Conservation (phyloP, 805 yeast genomes). For the Candida rishiriensis region DNA sequence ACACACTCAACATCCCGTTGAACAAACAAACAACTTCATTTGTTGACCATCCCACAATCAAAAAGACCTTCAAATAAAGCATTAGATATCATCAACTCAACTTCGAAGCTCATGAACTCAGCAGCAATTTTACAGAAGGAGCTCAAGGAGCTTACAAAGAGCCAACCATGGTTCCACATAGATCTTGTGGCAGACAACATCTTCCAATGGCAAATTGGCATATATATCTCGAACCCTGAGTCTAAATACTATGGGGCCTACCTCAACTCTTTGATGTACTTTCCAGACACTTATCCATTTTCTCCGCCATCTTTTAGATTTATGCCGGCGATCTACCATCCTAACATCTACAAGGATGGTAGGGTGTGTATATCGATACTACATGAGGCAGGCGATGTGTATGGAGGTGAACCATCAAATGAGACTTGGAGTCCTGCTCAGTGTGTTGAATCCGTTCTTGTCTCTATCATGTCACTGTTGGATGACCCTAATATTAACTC, state of each 20-base stretch:
- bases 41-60: too few relatives aligned
- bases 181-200: conserved; percentile 51
- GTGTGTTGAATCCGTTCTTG: conserved; percentile 85
- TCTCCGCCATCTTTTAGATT: conserved; percentile 90
- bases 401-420: conserved; percentile 85
- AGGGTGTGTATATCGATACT: conserved; percentile 87
- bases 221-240: conserved; percentile 85
- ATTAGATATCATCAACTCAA: too few relatives aligned
- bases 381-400: conserved; percentile 87
- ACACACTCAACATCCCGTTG: too few relatives aligned
- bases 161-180: conserved; percentile 31
- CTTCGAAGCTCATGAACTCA: conserved; percentile 16
- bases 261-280: conserved; percentile 89
- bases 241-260: conserved; percentile 93
- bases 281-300: conserved; percentile 88
- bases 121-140: conserved; percentile 33
- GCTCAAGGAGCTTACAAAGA: conserved; percentile 26
- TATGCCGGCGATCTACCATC: conserved; percentile 91
- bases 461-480: conserved; percentile 82
- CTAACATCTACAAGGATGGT: conserved; percentile 93
- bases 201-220: conserved; percentile 76
- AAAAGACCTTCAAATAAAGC: too few relatives aligned
- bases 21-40: too few relatives aligned
- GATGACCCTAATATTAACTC: conserved; percentile 92
- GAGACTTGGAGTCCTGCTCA: conserved; percentile 96